Percentiles rank a stretch among this genome's conserved stretches.
These are phyloP conservation scores for Rhodocollybia butyracea DNA, from an alignment of 768 basidiomycete species.

Conservation along the genomic window DNA sequence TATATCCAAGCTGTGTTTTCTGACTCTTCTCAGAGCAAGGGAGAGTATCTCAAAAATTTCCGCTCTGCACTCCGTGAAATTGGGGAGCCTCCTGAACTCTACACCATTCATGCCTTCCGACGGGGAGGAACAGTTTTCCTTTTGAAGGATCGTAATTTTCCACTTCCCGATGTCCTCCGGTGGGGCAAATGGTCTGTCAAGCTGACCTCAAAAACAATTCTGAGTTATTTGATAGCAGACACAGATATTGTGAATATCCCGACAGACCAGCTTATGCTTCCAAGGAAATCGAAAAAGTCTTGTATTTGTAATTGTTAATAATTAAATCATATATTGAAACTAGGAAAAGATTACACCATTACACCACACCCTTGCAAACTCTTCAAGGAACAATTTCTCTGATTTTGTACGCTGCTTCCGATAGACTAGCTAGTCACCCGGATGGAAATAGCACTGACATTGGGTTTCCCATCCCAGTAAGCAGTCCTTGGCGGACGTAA, in stretches of 20 bases:
- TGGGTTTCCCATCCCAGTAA: no score
- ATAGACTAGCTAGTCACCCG: no score
- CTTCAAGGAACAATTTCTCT: no score
- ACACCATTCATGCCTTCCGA: not conserved
- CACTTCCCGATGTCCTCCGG: not conserved
- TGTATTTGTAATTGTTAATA: no score
- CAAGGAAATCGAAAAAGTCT: no score
- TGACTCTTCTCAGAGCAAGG: not conserved
- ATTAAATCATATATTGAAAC: no score
- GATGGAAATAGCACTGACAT: no score
- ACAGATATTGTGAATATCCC: not conserved
- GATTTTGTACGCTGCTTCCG: no score
- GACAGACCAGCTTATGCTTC: slow-evolving; percentile 14
- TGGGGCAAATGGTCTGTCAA: not conserved
- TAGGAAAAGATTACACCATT: no score
- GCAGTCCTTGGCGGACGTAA: no score
- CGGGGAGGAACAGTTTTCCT: not conserved
- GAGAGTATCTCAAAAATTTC: not conserved
- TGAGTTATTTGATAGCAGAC: not conserved
- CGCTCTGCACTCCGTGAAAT: not conserved
- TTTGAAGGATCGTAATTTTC: not conserved
- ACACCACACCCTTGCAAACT: no score
- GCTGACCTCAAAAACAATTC: not conserved
- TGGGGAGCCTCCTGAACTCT: not conserved
- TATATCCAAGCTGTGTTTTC: no score